Percentiles rank a stretch among this genome's conserved stretches.
Evolutionary conservation across 805 yeast species (phyloP).

Genomic region (Cyberlindnera veronae): DNA sequence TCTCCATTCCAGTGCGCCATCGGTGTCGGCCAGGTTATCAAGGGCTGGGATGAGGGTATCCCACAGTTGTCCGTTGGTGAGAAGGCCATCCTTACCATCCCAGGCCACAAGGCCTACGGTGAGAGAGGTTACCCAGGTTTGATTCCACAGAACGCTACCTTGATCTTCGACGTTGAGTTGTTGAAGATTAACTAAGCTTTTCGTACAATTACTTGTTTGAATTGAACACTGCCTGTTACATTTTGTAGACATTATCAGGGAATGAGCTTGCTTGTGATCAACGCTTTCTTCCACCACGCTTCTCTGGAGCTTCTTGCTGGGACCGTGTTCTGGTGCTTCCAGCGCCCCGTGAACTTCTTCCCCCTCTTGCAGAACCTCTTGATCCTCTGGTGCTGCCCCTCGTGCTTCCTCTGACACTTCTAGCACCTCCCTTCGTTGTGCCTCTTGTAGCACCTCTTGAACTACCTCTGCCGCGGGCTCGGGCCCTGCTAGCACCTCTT

Average conservation of each 20-base stretch:
- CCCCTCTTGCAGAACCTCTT: too few relatives aligned
- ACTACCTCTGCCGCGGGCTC: not conserved
- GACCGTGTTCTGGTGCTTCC: not conserved
- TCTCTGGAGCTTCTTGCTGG: not conserved
- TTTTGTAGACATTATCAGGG: not conserved
- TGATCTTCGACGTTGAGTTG: slow-evolving; percentile 81
- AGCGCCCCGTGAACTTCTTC: not conserved
- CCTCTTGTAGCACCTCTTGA: slow-evolving; percentile 1
- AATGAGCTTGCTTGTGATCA: not conserved
- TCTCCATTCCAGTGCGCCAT: slow-evolving; percentile 91
- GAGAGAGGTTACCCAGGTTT: slow-evolving; percentile 93
- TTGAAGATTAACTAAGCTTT: slow-evolving; percentile 38
- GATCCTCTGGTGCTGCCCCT: not conserved
- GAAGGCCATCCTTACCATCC: slow-evolving; percentile 87
- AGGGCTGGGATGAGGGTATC: slow-evolving; percentile 95
- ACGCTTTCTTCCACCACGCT: not conserved
- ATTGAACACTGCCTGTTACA: not conserved
- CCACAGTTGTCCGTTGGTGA: slow-evolving; percentile 92
- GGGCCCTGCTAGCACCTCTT: not conserved
- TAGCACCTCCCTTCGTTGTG: not conserved
- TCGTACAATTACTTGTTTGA: not conserved
- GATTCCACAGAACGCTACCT: slow-evolving; percentile 95
- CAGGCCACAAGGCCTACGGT: slow-evolving; percentile 93
- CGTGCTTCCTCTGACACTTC: not conserved
- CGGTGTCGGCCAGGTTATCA: slow-evolving; percentile 95